Base-by-base conservation (phyloP, 495 filamentous ascomycete species). In the Hypoxylon lienhwacheense region DNA sequence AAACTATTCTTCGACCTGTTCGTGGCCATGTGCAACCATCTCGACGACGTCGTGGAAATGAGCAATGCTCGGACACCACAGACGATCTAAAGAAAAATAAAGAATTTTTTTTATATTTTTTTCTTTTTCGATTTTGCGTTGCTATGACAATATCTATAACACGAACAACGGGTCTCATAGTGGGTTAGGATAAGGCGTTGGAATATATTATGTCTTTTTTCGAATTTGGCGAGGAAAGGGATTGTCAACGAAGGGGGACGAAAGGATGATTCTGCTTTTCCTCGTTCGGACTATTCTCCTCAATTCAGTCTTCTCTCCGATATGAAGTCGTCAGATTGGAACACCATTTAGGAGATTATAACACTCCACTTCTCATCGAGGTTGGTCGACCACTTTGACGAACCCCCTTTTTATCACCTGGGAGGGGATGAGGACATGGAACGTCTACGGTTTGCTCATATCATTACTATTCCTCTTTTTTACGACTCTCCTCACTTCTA, bases 1-100 rank as follows among this genome's bases (percentile, higher is more conserved):
- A 85, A 88, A 76, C 79, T 96, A 68, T 97, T 95, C 80, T 96
- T 97, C 75, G 91, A 96, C 80, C 78, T 97, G 70, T 97, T 96
- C 72, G 90, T 96, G 63, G 90, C 91, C 55, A 88, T 97, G 88
- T 93, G 90, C 80, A 95, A 95, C 74, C 89, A 95, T 77, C 85
- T 96, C 66, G 90, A 95, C 78, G 90, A 95, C 72, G 80, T 95
- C 71, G 82, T 83, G 73, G 86, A 89, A 21, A 73, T 73, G 66
- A 74, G 66, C 70, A 79, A 79, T 51, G 65, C 70, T 53, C 70
- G 73, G 49, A 75, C 74, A 37, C 75, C 76, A 21, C 75, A 72
- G 73, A 77, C 76, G 36, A 73, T 78, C 67, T 78, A 61, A 73
- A 47, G 55, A 62, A 54, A 59, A n/a, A n/a, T n/a, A n/a, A n/a